Evolutionary conservation across 257 asterid genomes (phyloP).

Genomic region (Osmanthus fragrans): DNA sequence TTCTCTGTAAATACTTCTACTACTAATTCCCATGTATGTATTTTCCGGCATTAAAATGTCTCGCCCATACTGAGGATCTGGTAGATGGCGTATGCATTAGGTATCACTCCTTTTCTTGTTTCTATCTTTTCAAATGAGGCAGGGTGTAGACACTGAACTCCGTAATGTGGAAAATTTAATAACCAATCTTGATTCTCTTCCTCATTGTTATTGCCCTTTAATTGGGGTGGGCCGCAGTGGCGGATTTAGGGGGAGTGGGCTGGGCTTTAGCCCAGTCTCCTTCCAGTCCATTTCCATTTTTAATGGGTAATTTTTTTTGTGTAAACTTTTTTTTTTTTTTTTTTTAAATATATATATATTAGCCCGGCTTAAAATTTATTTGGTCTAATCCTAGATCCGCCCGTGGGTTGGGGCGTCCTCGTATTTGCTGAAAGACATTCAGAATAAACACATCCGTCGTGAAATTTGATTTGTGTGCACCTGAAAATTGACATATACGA

Average conservation of each 20-base stretch:
- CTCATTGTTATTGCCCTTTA: conserved; percentile 14
- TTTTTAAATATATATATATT: too few relatives aligned
- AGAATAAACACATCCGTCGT: conserved; percentile 35
- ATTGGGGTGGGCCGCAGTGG: conserved; percentile 10
- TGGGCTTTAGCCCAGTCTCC: too few relatives aligned
- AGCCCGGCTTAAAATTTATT: too few relatives aligned
- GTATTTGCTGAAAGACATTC: conserved; percentile 26
- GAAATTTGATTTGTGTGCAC: conserved; percentile 49
- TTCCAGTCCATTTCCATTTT: too few relatives aligned
- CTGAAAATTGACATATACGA: conserved; percentile 58
- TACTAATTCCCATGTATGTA: not conserved
- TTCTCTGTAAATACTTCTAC: conserved; percentile 1
- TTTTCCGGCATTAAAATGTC: conserved; percentile 15
- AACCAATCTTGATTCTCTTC: conserved; percentile 18
- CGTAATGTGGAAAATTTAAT: conserved; percentile 19
- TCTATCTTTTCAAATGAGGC: not conserved
- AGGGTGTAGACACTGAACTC: conserved; percentile 10
- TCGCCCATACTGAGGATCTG: conserved; percentile 5
- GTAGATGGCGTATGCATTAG: not conserved
- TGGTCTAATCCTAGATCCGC: too few relatives aligned
- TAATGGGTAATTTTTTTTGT: too few relatives aligned
- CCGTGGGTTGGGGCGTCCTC: conserved; percentile 12
- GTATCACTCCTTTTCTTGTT: not conserved
- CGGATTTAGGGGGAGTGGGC: too few relatives aligned
- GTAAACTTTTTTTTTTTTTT: too few relatives aligned